These are phyloP conservation scores for Globisporangium megalacanthum DNA, from an alignment of 352 stramenopile genomes.

Conservation along the genomic window DNA sequence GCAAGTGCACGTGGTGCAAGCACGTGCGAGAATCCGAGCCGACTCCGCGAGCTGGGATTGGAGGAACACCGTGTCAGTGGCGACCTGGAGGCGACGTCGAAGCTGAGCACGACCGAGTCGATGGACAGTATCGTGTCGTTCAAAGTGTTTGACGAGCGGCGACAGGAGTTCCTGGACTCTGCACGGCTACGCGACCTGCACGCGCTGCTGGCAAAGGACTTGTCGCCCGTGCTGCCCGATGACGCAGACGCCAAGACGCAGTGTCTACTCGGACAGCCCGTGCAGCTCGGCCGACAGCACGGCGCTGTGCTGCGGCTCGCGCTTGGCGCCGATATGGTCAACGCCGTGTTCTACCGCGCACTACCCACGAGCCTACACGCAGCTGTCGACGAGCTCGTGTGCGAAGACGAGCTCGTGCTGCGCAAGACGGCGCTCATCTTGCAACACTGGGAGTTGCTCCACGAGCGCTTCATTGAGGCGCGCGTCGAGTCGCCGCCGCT, in stretches of 20 bases:
- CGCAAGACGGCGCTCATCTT: slow-evolving; percentile 70
- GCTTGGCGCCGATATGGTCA: slow-evolving; percentile 85
- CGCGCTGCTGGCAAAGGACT: slow-evolving; percentile 61
- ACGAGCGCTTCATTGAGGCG: slow-evolving; percentile 56
- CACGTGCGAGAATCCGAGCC: background rate
- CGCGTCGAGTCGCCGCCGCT: slow-evolving; percentile 25
- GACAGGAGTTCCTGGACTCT: slow-evolving; percentile 34
- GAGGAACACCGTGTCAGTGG: too few relatives aligned
- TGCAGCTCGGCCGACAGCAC: slow-evolving; percentile 60
- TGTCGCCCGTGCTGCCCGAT: slow-evolving; percentile 44
- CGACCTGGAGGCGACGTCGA: background rate
- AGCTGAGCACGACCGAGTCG: background rate
- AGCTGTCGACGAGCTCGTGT: slow-evolving; percentile 34
- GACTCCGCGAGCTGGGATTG: slow-evolving; percentile 11
- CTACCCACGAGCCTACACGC: slow-evolving; percentile 22
- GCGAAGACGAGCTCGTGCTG: slow-evolving; percentile 52
- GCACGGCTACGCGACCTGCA: slow-evolving; percentile 58
- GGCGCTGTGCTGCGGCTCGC: slow-evolving; percentile 78
- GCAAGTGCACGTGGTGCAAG: background rate
- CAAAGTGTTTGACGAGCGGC: slow-evolving; percentile 48
- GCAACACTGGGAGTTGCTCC: slow-evolving; percentile 58
- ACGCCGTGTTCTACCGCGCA: slow-evolving; percentile 44
- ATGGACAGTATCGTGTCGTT: slow-evolving; percentile 82
- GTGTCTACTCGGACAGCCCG: slow-evolving; percentile 76
- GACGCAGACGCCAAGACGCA: slow-evolving; percentile 45